Base-by-base conservation (phyloP, 371 early-diverging fungal genomes). In the Sanchytrium tribonematis region DNA sequence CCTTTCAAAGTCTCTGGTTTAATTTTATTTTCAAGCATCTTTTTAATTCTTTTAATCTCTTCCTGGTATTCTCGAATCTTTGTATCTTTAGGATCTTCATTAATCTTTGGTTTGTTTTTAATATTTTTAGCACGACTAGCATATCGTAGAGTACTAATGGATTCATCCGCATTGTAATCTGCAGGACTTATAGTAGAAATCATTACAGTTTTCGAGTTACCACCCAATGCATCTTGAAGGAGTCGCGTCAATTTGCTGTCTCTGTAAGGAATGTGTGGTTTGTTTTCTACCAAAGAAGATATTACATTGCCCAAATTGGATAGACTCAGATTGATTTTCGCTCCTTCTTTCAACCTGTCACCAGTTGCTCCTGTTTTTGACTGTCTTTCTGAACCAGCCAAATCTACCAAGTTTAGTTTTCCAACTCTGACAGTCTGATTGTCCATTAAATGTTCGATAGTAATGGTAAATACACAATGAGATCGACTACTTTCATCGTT, bases 321-420 rank as follows among this genome's bases (percentile, higher is more conserved):
- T 69, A 99, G 77, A 75, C 91, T 90, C 78, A 89, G 93, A 79
- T 99, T 99, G 73, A 99, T 99, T 27, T 90, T 88, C 75, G 92
- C 90, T 1, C 95, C 91, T 74, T 99, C 98, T 74, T 86, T 87
- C 65, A 97, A 78, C 65, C 95, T 78, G 67, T 90, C 88, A 22
- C 97, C 95, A 28, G 85, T 87, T 0, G 95, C 89, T 12, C 90
- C 90, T 0, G 91, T 91, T 70, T 80, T 75, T 0, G 86, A 82
- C 22, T 98, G 77, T 31, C 97, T 93, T 83, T 99, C 98, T 29
- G 98, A 98, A 76, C 99, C 99, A 31, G 99, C 99, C 75, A 99
- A 79, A 86, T 99, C 99, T 68, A 98, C 96, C 70, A 99, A 81
- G 73, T 86, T 90, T 30, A 98, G 80, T 12, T 48, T 48, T 12